phyloP scores from a whole-genome alignment of 2,329 filamentous ascomycete species.

The Sphaerulina populicola region DNA sequence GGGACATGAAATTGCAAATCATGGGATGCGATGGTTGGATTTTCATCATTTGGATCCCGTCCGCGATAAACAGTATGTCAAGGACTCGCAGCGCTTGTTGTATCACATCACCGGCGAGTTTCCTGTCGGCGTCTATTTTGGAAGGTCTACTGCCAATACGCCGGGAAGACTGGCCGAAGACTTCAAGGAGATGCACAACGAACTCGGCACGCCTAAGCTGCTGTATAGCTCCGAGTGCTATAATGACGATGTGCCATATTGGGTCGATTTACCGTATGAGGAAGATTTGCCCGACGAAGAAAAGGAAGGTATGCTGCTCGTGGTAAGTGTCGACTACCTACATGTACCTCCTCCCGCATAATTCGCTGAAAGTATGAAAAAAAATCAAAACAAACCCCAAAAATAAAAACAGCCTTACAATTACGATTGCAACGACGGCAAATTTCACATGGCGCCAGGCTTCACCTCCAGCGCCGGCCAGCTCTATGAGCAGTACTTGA shows the following conservation, averaged over 20 bases:
- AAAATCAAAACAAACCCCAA: no score
- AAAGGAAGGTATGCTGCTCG: slow-evolving; percentile 35
- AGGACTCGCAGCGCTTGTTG: slow-evolving; percentile 2
- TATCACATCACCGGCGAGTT: slow-evolving; percentile 41
- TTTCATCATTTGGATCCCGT: slow-evolving; percentile 24
- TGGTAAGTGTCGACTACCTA: slow-evolving; percentile 18
- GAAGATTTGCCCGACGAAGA: slow-evolving; percentile 31
- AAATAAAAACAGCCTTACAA: slow-evolving; percentile 11
- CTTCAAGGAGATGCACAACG: slow-evolving; percentile 44
- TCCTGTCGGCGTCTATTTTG: slow-evolving; percentile 46
- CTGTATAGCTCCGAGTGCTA: slow-evolving; percentile 47
- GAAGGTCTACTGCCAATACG: slow-evolving; percentile 40
- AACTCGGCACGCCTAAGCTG: slow-evolving; percentile 34
- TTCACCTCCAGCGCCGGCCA: slow-evolving; percentile 36
- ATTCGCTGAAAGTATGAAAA: no score
- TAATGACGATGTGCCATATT: slow-evolving; percentile 50
- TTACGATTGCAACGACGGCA: slow-evolving; percentile 39
- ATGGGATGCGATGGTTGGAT: slow-evolving; percentile 40
- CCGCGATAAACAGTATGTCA: neutral
- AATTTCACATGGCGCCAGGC: slow-evolving; percentile 40
- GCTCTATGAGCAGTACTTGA: slow-evolving; percentile 36
- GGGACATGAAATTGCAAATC: slow-evolving; percentile 38
- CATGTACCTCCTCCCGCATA: no score
- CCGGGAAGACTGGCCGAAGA: slow-evolving; percentile 42
- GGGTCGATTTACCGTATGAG: slow-evolving; percentile 47